Conservation (phyloP, 2,329 filamentous ascomycete genomes). For the Aspergillus quadricinctus region DNA sequence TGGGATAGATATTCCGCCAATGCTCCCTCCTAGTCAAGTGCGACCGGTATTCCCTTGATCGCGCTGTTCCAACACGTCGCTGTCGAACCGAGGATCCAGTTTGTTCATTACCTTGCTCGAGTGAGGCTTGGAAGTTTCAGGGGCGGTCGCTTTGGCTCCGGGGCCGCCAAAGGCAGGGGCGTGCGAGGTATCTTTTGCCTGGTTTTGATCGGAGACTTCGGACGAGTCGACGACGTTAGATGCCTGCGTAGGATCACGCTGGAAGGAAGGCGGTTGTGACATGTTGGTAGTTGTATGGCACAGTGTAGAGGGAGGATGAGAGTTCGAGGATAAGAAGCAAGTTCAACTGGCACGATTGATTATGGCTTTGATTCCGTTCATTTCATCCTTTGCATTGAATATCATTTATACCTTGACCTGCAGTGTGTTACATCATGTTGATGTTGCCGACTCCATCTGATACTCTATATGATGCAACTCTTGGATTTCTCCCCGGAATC, state of each 20-base stretch:
- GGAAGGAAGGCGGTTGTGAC: background rate
- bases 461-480: no score
- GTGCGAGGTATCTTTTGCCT: background rate
- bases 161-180: constrained; percentile 1
- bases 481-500: no score
- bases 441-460: no score
- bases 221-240: background rate
- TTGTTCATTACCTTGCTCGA: constrained; percentile 5
- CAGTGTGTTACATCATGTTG: no score
- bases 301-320: no score
- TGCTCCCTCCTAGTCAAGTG: background rate
- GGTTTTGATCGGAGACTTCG: background rate
- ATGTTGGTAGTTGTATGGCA: background rate
- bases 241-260: background rate
- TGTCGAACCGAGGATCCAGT: constrained; percentile 3
- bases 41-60: background rate
- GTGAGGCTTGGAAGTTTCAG: constrained; percentile 1
- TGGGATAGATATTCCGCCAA: background rate
- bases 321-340: no score
- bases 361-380: no score
- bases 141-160: constrained; percentile 1
- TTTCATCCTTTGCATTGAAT: no score
- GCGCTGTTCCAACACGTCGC: constrained; percentile 3
- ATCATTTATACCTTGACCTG: no score
- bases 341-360: no score